Base-by-base conservation (phyloP, 768 basidiomycete species). In the Rhizopogon sp. region DNA sequence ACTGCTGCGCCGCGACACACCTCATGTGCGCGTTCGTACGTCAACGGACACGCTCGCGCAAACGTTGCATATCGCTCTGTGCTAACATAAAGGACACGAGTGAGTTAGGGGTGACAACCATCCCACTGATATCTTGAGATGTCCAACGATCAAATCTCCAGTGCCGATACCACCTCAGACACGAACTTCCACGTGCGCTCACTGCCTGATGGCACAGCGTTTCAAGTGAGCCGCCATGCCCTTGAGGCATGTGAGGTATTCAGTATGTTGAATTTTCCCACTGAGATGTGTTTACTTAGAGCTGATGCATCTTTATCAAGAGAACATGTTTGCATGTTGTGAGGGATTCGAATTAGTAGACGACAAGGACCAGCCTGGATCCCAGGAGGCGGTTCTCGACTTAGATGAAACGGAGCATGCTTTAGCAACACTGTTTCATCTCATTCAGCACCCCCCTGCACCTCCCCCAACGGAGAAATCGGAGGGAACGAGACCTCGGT, bases 271-370 rank as follows among this genome's bases (percentile, higher is more conserved):
- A 43, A 37, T 35, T 60, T 47, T 42, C 35, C 28, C 17, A 31
- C n/a, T 3, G 8, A 33, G 31, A 37, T 33, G 9, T 33, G 1
- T 44, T n/a, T 28, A 17, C 29, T 16, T 10, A 33, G 13, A 35
- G 3, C 16, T 37, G 22, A 49, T 37, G 9, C 39, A 22, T 20
- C 49, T 56, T 63, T 10, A 64, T 63, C 9, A 64, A 88, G 87
- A 77, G 28, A 78, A 85, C 63, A 88, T 89, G 87, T 88, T 89
- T 65, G 69, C 74, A 25, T 78, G 78, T 57, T 86, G 85, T 57
- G 77, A 81, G 22, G 61, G 58, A n/a, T 52, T 57, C 49, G 31
- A 40, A 47, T 46, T 60, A 29, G 46, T 59, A 1, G 20, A 45
- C 28, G 37, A 53, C 50, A 57, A 53, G n/a, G 60, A 53, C 50